Conservation (phyloP, 31 red algal genomes). For the Asparagopsis taxiformis region DNA sequence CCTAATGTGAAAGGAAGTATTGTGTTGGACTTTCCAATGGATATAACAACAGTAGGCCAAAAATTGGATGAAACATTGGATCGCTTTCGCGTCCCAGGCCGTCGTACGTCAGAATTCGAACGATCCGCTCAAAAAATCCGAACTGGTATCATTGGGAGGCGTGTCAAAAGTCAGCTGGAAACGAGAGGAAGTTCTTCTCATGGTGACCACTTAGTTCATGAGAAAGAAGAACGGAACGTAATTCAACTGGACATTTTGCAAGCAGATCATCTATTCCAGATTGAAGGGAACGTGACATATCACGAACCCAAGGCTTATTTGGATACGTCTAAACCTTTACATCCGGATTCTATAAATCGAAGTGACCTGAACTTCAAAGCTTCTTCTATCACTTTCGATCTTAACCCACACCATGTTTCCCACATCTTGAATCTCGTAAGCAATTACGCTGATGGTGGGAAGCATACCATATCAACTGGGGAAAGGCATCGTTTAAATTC, state of each 20-base stretch:
- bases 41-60: background rate
- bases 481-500: constrained; percentile 27
- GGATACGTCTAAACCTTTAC: constrained; percentile 14
- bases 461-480: constrained; percentile 27
- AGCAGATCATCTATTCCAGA: constrained; percentile 23
- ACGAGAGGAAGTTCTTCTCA: constrained; percentile 3
- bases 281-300: constrained; percentile 26
- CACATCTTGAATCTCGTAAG: constrained; percentile 49
- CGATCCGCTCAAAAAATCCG: background rate
- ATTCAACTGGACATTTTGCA: constrained; percentile 22
- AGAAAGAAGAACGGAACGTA: background rate
- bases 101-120: background rate
- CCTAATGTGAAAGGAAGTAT: constrained; percentile 31
- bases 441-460: constrained; percentile 48
- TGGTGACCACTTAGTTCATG: background rate
- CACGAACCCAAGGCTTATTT: constrained; percentile 24
- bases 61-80: background rate
- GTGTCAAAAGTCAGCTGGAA: constrained; percentile 50
- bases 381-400: constrained; percentile 32
- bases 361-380: constrained; percentile 43
- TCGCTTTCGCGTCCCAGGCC: background rate
- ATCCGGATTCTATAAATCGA: constrained; percentile 56
- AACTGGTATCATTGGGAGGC: background rate
- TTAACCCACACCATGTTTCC: constrained; percentile 63
- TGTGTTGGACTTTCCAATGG: background rate